Base-by-base conservation (phyloP, 2,329 filamentous ascomycete genomes). In the Mollisiaceae sp. region DNA sequence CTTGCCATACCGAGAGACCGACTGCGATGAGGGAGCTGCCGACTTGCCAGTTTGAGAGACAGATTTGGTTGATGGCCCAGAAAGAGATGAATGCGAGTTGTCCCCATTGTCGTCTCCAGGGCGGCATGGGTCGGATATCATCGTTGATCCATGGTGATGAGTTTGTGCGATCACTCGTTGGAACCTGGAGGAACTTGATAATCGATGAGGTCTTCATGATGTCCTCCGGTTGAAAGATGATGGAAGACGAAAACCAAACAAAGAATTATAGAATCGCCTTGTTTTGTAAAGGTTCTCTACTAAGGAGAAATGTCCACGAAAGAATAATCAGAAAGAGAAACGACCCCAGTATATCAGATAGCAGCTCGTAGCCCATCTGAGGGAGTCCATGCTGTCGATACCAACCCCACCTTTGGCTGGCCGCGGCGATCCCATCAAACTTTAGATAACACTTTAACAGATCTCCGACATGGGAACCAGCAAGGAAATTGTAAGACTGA, bases 61-160 rank as follows among this genome's bases (percentile, higher is more conserved):
- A 66, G 65, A 79, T 77, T 56, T 77, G 76, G 61, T 78, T 79
- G 62, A 80, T 77, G 27, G 76, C 74, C 79, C 78, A 81, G 67
- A 79, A 80, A 24, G 70, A 73, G 55, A 79, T 74, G 67, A 76
- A 80, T 45, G 76, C 74, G 72, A 75, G 76, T 62, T 72, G 69
- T 6, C 72, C 74, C 78, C 77, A 80, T 59, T 75, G 76, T 9
- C 79, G 74, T 32, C 79, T 73, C 20, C 69, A 71, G 5, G 79
- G 78, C 39, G 79, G 78, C 50, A 64, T 78, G 11, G 82, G 83
- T 2, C 81, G 80, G 63, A 84, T 82, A 69, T 85, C 82, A 67
- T 84, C 78, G 70, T 85, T 85, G n/a, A 70, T 75, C 77, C 77
- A 79, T 68, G 72, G 71, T 63, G 75, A 69, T 0, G 73, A 71